Percentiles rank a stretch among this genome's conserved stretches.
phyloP scores from a whole-genome alignment of 2,329 filamentous ascomycete genomes.

The Davidsoniella neocaledoniae region DNA sequence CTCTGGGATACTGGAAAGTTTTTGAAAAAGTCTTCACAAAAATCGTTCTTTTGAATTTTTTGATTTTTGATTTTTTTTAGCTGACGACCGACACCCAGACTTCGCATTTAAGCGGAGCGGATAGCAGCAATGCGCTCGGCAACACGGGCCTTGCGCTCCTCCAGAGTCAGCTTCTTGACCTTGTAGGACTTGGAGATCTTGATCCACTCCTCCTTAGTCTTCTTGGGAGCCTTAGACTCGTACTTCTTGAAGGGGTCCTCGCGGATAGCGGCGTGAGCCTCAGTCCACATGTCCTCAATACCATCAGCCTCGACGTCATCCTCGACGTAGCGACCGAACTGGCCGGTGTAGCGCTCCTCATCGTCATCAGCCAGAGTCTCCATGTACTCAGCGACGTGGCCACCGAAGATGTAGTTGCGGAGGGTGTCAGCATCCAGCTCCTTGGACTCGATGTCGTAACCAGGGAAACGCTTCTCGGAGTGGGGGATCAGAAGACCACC shows the following conservation, averaged over 20 bases:
- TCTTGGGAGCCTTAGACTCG: conserved; percentile 59
- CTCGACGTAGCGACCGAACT: conserved; percentile 97
- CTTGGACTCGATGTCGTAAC: conserved; percentile 92
- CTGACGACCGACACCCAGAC: background rate
- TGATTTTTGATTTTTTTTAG: conserved; percentile 11
- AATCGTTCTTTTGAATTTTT: conserved; percentile 1
- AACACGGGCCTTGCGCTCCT: conserved; percentile 66
- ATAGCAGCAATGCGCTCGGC: conserved; percentile 84
- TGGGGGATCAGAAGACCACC: conserved; percentile 94
- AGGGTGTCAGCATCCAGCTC: conserved; percentile 94
- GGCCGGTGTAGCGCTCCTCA: conserved; percentile 97
- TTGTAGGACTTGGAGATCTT: conserved; percentile 83
- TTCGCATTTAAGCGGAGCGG: conserved; percentile 20
- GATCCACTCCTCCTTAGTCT: conserved; percentile 97
- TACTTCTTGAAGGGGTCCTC: conserved; percentile 96
- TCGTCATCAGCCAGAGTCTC: conserved; percentile 98
- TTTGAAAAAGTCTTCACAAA: background rate
- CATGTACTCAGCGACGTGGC: conserved; percentile 99
- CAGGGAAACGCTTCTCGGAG: conserved; percentile 99
- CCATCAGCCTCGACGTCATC: conserved; percentile 92
- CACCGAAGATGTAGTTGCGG: conserved; percentile 98
- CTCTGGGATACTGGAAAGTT: background rate
- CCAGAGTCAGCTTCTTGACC: conserved; percentile 61
- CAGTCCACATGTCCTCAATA: conserved; percentile 88
- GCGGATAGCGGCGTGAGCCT: conserved; percentile 92